Base-by-base conservation (phyloP, 2,329 filamentous ascomycete genomes). In the Hyphodiscus sp. region DNA sequence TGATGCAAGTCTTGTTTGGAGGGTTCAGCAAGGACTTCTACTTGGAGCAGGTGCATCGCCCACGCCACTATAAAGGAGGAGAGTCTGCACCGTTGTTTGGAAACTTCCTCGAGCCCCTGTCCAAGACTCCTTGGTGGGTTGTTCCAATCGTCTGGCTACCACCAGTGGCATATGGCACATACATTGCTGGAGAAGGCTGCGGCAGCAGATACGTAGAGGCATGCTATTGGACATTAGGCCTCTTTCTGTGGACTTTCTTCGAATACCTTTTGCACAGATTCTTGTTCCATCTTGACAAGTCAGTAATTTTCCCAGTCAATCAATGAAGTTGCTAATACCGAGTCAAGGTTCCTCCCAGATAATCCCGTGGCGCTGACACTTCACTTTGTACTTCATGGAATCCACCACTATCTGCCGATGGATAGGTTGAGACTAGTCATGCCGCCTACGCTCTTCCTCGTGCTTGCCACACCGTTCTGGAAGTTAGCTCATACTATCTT, bases 371-470 rank as follows among this genome's bases (percentile, higher is more conserved):
- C 81, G 59, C 76, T 99, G 55, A 95, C 90, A 0, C 63, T 86
- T 19, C 94, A 99, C 70, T 99, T 99, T 74, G 74, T 96, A 42
- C 87, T 99, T 23, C 94, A 99, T 65, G 94, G 94, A 59, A 89
- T 99, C 59, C 94, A 99, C 68, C 94, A 99, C 72, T 99, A 97
- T 72, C 81, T 99, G 4, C 94, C 94, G n/a, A 97, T 99, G 94
- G 94, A 99, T 74, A 92, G 86, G 68, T 92, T 96, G 65, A 86
- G 94, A 56, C 85, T 99, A 10, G 94, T 99, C 60, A 97, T 99
- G 94, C 94, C 94, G 1, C 94, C 94, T 0, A 82, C 89, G 0
- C 77, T 99, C 2, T 97, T 99, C 68, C 58, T 92, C 20, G 79
- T 81, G 13, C 83, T 99, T 19, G 92, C 92, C 6, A 79, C 81